Evolutionary conservation across 1,139 yeast species (phyloP), one percentile per base, ranked within the genome.

Genomic region (Suhomyces ambrosiae): DNA sequence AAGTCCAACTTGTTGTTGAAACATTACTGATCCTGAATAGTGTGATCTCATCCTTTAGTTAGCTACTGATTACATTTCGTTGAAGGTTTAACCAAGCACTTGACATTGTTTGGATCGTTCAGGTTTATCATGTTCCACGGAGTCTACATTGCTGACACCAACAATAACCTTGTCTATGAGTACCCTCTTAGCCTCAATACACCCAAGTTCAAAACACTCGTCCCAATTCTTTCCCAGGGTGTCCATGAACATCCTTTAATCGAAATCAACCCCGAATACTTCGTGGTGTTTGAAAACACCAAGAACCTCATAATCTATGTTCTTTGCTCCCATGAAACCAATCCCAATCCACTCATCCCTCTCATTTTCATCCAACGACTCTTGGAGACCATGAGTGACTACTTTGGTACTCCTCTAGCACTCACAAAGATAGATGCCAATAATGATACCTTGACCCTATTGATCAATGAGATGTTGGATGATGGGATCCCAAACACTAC

Each of bases 401-500:
- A 81, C 56, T 74, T 86, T 44, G 79, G 82, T 2, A 53, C 69
- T 1, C 84, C 84, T 2, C 54, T 86, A 24, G 69, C 80, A 3
- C 60, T 79, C 2, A 60, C 76, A 27, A 82, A 81, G 49, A 65
- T 88, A 10, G 83, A 78, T 47, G 71, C 81, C 28, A 82, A 85
- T 53, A 72, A 72, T 46, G 92, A 86, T 53, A 74, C 85, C 4
- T 63, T 86, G 44, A 73, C 83, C 30, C 63, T 86, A 47, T 44
- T 71, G 17, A 49, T 70, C 47, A 76, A 80, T 48, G 86, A 86
- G 52, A 79, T 87, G 80, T 56, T 89, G 16, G 95, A 87, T 50
- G 82, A 80, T 32, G 92, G 94, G 1, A 68, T 73, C 16, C 95
- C 96, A 0, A 75, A 76, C 46, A 68, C 76, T 34, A 82, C 90